Evolutionary conservation across 2,329 filamentous ascomycete genomes (phyloP).

Genomic region (Penicillium aurantiogriseum): DNA sequence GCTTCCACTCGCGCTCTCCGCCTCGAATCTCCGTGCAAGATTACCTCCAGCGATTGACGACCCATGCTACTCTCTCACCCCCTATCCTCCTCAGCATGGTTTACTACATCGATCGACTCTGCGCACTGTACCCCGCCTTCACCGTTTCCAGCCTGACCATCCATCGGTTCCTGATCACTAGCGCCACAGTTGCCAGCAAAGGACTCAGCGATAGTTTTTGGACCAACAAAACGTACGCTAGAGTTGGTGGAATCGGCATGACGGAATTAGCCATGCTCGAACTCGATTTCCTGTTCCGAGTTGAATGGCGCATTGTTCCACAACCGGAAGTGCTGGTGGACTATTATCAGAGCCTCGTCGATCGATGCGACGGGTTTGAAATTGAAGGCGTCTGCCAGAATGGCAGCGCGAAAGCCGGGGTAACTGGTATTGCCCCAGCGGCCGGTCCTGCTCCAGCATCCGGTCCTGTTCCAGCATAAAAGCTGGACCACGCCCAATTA

Average conservation of each 20-base stretch:
- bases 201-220: slow-evolving; percentile 95
- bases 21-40: slow-evolving; percentile 93
- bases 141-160: slow-evolving; percentile 96
- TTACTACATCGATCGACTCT: slow-evolving; percentile 95
- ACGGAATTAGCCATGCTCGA: slow-evolving; percentile 88
- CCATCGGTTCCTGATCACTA: slow-evolving; percentile 94
- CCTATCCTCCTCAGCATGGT: slow-evolving; percentile 98
- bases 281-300: slow-evolving; percentile 84
- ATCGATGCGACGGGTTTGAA: slow-evolving; percentile 59
- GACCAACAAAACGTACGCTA: slow-evolving; percentile 95
- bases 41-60: slow-evolving; percentile 87
- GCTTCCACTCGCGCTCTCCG: slow-evolving; percentile 87
- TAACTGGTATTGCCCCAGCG: slow-evolving; percentile 15
- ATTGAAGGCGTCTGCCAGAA: slow-evolving; percentile 42
- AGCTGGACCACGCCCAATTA: not conserved
- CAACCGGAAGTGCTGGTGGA: slow-evolving; percentile 90
- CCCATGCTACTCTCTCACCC: slow-evolving; percentile 88
- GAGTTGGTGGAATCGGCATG: slow-evolving; percentile 87
- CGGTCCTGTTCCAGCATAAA: not conserved
- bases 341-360: slow-evolving; percentile 86
- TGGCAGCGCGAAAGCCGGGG: slow-evolving; percentile 8
- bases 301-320: slow-evolving; percentile 96
- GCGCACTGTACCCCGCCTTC: slow-evolving; percentile 87
- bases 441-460: not conserved
- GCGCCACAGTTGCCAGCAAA: slow-evolving; percentile 92